Base-by-base conservation (phyloP, 768 basidiomycete species). In the Butyriboletus loyo region DNA sequence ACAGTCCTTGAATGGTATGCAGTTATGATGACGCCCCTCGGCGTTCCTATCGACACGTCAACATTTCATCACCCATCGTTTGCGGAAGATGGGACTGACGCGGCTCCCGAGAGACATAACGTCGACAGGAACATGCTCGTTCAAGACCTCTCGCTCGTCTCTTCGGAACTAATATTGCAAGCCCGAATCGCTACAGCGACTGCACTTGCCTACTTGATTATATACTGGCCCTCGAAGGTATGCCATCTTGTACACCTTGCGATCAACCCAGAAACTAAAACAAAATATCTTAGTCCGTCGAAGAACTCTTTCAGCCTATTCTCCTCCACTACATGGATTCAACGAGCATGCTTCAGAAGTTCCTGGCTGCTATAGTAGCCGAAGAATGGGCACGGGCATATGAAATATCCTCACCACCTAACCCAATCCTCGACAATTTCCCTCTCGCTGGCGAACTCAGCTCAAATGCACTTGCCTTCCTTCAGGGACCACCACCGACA, bases 61-160 rank as follows among this genome's bases (percentile, higher is more conserved):
- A 73, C 77, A 15, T 93, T 98, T 64, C 85, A 87, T 68, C 77
- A 78, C 41, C 82, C 86, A 4, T 73, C 77, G 4, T 67, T 80
- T n/a, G 65, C 76, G 1, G 70, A 73, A 15, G 75, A 80, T 49
- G 79, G 78, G 10, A 68, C 70, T 7, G 73, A 76, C 22, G 68
- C 72, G 2, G 39, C 27, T 19, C 73, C 77, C 0, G 87, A 92
- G 66, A 80, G 85, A 41, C 92, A 98, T 66, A 94, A 97, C 61
- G 92, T 98, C 30, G 97, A 99, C 74, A 98, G 93, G 76, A 89
- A 88, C 53, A 93, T 98, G 86, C 76, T 98, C 22, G 77, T 81
- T 5, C 95, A 98, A 65, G 97, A 99, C 66, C 73, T 93, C 38
- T 84, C 91, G 1, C 75, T 99, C 34, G 79, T 98, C 30, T 76